Base-by-base conservation (phyloP, 768 basidiomycete species). In the Pleurotus sapidus region DNA sequence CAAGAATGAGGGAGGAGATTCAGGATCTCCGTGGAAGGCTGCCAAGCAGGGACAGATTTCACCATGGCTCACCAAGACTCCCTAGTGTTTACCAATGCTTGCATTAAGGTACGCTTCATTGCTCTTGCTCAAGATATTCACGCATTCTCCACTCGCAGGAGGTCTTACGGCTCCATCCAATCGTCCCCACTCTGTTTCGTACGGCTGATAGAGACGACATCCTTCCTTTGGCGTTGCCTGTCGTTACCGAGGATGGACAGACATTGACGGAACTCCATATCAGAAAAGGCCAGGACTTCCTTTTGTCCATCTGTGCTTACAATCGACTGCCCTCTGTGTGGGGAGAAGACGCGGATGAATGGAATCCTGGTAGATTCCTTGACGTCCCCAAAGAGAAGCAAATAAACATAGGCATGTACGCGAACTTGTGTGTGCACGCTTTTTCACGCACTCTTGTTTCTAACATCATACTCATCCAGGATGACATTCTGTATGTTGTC, bases 1-100 rank as follows among this genome's bases (percentile, higher is more conserved):
- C 65, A 2, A 68, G 70, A 55, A 71, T 85, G 11, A 74, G 84
- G 18, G 65, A 68, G 0, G 84, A 84, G 63, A 64, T 79, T 12
- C 56, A 45, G 67, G 65, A 68, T 70, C 57, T 56, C 30, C 25
- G 49, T 4, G 7, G 20, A 58, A 61, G 12, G 5, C 6, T 38
- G 27, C 46, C 55, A 14, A n/a, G 8, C 3, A n/a, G 42, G 25
- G 9, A 38, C 55, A 3, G 55, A 56, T 11, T 47, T 56, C n/a
- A 46, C 42, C 14, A 30, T 56, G 15, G 46, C 40, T 4, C 24
- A 56, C 46, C 25, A 46, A 0, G 55, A 56, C 5, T 43, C 18
- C 17, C 18, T 56, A 43, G 12, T 43, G 27, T 56, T 46, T 24
- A 56, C 43, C n/a, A 56, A 56, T 17, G 55, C 55, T 56, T 40